These are phyloP conservation scores for Colletotrichum chrysophilum DNA, from an alignment of 2,329 filamentous ascomycete genomes.

Conservation along the genomic window DNA sequence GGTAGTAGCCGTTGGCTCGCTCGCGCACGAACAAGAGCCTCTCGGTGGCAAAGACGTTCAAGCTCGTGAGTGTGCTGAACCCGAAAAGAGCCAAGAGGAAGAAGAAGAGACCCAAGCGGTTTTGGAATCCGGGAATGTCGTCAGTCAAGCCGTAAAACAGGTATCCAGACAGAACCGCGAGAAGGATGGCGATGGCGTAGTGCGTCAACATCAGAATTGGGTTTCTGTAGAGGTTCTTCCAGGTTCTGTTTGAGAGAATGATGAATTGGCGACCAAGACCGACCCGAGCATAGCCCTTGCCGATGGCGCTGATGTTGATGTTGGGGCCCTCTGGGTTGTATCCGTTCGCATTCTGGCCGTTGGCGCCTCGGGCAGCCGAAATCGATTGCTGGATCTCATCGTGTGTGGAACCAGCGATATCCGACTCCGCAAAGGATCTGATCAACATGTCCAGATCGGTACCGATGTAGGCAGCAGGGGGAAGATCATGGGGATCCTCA, in stretches of 20 bases:
- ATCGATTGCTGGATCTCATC: constrained; percentile 81
- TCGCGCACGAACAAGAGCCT: constrained; percentile 91
- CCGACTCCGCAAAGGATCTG: constrained; percentile 75
- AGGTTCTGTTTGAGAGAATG: constrained; percentile 89
- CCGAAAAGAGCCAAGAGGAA: constrained; percentile 95
- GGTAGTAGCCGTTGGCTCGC: constrained; percentile 95
- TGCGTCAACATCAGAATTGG: constrained; percentile 98
- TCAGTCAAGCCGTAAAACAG: constrained; percentile 96
- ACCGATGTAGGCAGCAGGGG: constrained; percentile 62
- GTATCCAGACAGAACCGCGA: constrained; percentile 93
- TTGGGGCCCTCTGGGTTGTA: constrained; percentile 52
- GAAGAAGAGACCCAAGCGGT: constrained; percentile 95
- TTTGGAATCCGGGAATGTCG: constrained; percentile 97
- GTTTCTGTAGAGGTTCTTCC: constrained; percentile 97
- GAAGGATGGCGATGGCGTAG: constrained; percentile 93
- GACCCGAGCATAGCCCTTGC: constrained; percentile 83
- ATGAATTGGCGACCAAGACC: constrained; percentile 82
- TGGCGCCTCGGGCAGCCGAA: constrained; percentile 66
- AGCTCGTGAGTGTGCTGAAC: constrained; percentile 92
- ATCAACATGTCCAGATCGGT: constrained; percentile 87
- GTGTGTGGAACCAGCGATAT: constrained; percentile 74
- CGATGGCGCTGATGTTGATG: constrained; percentile 62
- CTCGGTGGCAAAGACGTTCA: constrained; percentile 93
- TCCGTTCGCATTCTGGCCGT: constrained; percentile 66
- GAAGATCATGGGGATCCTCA: constrained; percentile 73